These are phyloP conservation scores for Sarocladium brachiariae DNA, from an alignment of 2,329 filamentous ascomycete genomes.

Conservation along the genomic window DNA sequence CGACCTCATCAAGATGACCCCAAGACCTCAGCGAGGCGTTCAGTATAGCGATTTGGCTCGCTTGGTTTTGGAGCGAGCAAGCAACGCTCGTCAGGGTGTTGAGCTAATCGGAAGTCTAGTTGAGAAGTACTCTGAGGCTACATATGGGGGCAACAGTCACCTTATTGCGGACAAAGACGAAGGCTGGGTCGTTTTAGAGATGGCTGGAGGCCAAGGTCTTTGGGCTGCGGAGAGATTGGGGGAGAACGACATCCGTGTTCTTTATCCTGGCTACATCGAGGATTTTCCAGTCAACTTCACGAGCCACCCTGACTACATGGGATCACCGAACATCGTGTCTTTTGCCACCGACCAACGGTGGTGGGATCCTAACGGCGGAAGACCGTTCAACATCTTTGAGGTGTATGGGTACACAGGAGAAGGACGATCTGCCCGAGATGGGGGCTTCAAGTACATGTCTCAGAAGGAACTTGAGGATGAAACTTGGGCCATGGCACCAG, in stretches of 20 bases:
- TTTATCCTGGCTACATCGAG: slow-evolving; percentile 23
- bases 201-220: slow-evolving; percentile 19
- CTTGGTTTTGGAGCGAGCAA: slow-evolving; percentile 32
- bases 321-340: slow-evolving; percentile 19
- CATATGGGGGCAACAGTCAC: slow-evolving; percentile 36
- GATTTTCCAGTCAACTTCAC: slow-evolving; percentile 19
- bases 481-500: slow-evolving; percentile 33
- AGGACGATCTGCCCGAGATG: slow-evolving; percentile 17
- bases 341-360: slow-evolving; percentile 21
- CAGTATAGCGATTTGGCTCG: slow-evolving; percentile 35
- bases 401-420: slow-evolving; percentile 18
- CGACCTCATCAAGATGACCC: slow-evolving; percentile 33
- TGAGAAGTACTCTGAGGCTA: slow-evolving; percentile 31
- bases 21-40: slow-evolving; percentile 30
- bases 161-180: slow-evolving; percentile 29
- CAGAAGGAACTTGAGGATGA: slow-evolving; percentile 19
- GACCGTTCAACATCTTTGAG: slow-evolving; percentile 22
- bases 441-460: slow-evolving; percentile 25
- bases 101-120: slow-evolving; percentile 33
- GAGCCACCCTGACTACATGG: slow-evolving; percentile 19
- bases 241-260: slow-evolving; percentile 18
- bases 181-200: slow-evolving; percentile 23
- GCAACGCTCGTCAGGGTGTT: slow-evolving; percentile 32
- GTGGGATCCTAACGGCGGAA: slow-evolving; percentile 17
- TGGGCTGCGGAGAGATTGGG: slow-evolving; percentile 21